Conservation (phyloP, 2,329 filamentous ascomycete species). For the Epicoccum sorghinum region DNA sequence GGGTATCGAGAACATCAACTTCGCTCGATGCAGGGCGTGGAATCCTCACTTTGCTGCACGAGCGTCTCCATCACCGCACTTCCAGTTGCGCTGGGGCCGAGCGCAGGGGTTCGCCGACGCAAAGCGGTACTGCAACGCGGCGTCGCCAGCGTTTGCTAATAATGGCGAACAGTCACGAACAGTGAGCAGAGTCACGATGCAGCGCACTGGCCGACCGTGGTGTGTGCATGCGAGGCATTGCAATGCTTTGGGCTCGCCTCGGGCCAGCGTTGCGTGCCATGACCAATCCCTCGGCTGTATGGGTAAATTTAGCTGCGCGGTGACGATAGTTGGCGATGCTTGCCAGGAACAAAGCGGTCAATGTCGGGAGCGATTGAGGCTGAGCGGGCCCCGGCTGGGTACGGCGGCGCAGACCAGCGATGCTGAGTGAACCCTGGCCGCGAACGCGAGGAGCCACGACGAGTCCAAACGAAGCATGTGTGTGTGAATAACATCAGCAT, state of each 20-base stretch:
- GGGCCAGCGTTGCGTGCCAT: conserved; percentile 17
- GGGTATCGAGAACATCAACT: conserved; percentile 17
- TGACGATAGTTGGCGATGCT: conserved; percentile 33
- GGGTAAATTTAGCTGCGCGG: conserved; percentile 38
- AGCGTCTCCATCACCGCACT: conserved; percentile 3
- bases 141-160: conserved; percentile 9
- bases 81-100: conserved; percentile 1
- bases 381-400: conserved; percentile 22
- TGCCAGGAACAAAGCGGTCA: conserved; percentile 44
- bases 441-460: conserved; percentile 13
- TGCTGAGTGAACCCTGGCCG: conserved; percentile 9
- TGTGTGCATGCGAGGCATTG: conserved; percentile 14
- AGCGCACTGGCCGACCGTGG: conserved; percentile 17
- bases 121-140: conserved; percentile 8
- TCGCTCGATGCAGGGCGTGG: conserved; percentile 25
- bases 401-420: conserved; percentile 13
- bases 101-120: conserved; percentile 1
- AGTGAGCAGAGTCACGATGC: conserved; percentile 11
- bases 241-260: conserved; percentile 10
- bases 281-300: conserved; percentile 27
- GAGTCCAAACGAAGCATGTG: conserved; percentile 15
- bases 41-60: conserved; percentile 5
- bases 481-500: conserved; percentile 28
- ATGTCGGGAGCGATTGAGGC: conserved; percentile 40
- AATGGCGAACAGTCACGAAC: conserved; percentile 11